phyloP scores from a whole-genome alignment of 495 filamentous ascomycete species.

The Penicillium goetzii region DNA sequence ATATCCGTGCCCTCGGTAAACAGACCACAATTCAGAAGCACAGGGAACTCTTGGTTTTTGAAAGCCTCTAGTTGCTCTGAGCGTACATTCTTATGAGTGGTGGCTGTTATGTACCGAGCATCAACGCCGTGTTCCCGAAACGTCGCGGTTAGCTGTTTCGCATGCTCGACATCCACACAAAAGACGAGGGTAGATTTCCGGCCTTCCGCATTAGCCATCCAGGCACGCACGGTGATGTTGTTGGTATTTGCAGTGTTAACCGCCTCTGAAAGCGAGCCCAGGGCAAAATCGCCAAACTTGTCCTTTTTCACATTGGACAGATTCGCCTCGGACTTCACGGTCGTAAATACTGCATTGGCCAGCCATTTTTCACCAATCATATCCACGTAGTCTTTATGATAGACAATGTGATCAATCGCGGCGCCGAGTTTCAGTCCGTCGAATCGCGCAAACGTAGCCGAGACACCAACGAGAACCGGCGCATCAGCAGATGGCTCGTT shows the following conservation, averaged over 20 bases:
- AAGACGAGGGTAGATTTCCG: conserved; percentile 90
- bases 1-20: conserved; percentile 98
- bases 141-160: conserved; percentile 66
- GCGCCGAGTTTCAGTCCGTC: conserved; percentile 87
- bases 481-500: conserved; percentile 51
- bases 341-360: conserved; percentile 88
- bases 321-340: conserved; percentile 79
- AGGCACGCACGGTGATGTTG: conserved; percentile 78
- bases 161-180: conserved; percentile 86
- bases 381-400: conserved; percentile 95
- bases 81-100: conserved; percentile 68
- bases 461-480: conserved; percentile 85
- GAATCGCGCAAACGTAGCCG: conserved; percentile 86
- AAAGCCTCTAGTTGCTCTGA: conserved; percentile 74
- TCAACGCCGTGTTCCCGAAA: conserved; percentile 82
- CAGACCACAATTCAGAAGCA: conserved; percentile 93
- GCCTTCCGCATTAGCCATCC: conserved; percentile 71
- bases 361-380: conserved; percentile 92
- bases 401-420: conserved; percentile 94
- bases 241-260: conserved; percentile 82
- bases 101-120: conserved; percentile 79
- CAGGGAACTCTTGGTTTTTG: conserved; percentile 73
- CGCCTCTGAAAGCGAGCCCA: conserved; percentile 69
- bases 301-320: conserved; percentile 67
- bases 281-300: conserved; percentile 76